A percentile compares a stretch with the other conserved stretches of the same genome.
These are phyloP conservation scores for Aspergillus felis DNA, from an alignment of 2,329 filamentous ascomycete genomes.

Conservation along the genomic window DNA sequence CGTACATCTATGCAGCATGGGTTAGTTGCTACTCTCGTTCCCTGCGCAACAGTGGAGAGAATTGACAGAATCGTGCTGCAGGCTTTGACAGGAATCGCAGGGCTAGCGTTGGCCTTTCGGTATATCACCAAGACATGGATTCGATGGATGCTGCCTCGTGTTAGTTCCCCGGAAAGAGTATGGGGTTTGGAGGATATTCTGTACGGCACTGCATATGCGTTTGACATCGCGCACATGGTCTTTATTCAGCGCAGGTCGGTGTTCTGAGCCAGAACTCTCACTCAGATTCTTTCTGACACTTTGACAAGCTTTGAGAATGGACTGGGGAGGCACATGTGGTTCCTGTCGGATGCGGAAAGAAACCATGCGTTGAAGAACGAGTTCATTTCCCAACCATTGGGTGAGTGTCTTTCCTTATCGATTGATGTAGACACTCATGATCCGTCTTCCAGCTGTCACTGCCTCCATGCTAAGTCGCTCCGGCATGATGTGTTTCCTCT, in stretches of 20 bases:
- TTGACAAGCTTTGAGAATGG: constrained; percentile 25
- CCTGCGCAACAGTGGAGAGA: too few relatives aligned
- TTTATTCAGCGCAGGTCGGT: constrained; percentile 31
- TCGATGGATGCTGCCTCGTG: constrained; percentile 27
- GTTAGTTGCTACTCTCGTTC: too few relatives aligned
- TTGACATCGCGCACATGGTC: constrained; percentile 31
- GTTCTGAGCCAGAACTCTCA: too few relatives aligned
- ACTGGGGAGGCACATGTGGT: constrained; percentile 32
- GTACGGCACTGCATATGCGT: constrained; percentile 25
- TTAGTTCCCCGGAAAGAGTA: constrained; percentile 27
- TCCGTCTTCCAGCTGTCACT: constrained; percentile 24
- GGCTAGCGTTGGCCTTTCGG: constrained; percentile 4
- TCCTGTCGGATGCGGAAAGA: constrained; percentile 21
- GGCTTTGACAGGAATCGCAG: constrained; percentile 19
- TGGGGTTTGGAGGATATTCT: constrained; percentile 35
- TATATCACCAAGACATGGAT: constrained; percentile 29
- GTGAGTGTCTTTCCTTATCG: constrained; percentile 2
- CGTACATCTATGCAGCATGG: too few relatives aligned
- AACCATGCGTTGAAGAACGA: constrained; percentile 26
- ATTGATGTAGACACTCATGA: constrained; percentile 1
- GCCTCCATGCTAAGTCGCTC: constrained; percentile 34
- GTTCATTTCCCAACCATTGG: constrained; percentile 22
- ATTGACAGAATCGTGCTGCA: background rate
- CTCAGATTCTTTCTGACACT: background rate
- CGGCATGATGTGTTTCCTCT: constrained; percentile 36